Base-by-base conservation (phyloP, 805 yeast species). In the Candida xiaguanensis region DNA sequence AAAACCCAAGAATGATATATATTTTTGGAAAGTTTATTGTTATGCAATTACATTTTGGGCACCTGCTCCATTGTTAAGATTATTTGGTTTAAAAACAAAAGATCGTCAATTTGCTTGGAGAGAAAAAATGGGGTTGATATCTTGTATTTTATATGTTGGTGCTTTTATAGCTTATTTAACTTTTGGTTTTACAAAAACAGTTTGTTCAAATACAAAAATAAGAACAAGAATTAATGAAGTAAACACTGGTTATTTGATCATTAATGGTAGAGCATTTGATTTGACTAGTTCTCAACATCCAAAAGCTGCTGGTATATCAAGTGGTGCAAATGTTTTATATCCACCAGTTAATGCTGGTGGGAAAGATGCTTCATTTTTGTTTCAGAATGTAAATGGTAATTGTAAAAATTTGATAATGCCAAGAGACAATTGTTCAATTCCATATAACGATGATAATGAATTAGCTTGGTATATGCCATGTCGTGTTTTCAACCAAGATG, bases 381-480 rank as follows among this genome's bases (percentile, higher is more conserved):
- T 89, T 59, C 97, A 89, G 60, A 89, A 89, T 59, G 95, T 89
- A 32, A 89, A 89, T 57, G 95, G 95, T 15, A 80, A 90, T 57
- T 91, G 99, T 66, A 82, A 78, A 58, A 82, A 80, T 26, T 64
- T 90, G 37, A 83, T 93, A 41, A 71, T 56, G 4, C 95, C 96
- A 33, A 77, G 77, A 47, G 75, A 65, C 3, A 75, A 81, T 53
- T 75, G 85, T 50, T 51, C 82, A 0, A 90, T 90, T 42, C 97
- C 97, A 1, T 62, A 67, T 45, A 52, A 49, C 26, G 49, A 46
- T 35, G 70, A 75, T 40, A 74, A 75, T 23, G 80, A 76, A 17
- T 59, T 91, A 49, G 97, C 95, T 13, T 90, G 96, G 96, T 93
- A 93, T 63, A 88, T 90, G 82, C 98, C 99, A 3, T 93, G 99